Percentiles rank a stretch among this genome's conserved stretches.
Evolutionary conservation across 768 basidiomycete species (phyloP).

Genomic region (Rhodotorula graminis): DNA sequence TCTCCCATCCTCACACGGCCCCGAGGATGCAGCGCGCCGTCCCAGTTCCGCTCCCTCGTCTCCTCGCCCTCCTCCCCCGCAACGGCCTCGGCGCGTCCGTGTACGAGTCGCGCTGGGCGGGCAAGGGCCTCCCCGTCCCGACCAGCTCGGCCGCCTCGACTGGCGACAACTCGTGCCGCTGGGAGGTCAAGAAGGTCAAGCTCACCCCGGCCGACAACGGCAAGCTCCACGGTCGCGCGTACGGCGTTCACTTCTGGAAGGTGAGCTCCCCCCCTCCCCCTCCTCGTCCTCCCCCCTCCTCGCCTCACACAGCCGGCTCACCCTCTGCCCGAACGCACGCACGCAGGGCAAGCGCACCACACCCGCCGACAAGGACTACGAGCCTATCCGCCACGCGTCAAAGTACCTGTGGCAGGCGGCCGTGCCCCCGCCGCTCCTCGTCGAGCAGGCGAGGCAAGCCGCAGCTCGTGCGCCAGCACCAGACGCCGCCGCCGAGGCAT

Average conservation of each 20-base stretch:
- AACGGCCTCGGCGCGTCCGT: slow-evolving; percentile 24
- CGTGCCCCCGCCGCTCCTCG: slow-evolving; percentile 14
- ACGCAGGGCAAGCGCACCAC: slow-evolving; percentile 25
- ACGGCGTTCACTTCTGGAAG: slow-evolving; percentile 25
- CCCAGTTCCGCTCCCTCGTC: slow-evolving; percentile 1
- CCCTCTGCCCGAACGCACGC: not conserved
- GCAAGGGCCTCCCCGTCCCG: slow-evolving; percentile 26
- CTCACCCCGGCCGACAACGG: not conserved
- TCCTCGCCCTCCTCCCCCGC: slow-evolving; percentile 19
- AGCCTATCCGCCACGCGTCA: slow-evolving; percentile 14
- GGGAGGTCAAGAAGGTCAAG: slow-evolving; percentile 21
- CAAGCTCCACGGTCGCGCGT: not conserved
- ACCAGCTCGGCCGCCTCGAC: not conserved
- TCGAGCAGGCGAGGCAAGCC: not conserved
- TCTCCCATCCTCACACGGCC: not conserved
- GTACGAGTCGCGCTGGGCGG: slow-evolving; percentile 16
- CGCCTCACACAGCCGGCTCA: not conserved
- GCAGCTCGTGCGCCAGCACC: not conserved
- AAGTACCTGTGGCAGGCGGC: slow-evolving; percentile 25
- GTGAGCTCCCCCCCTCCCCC: slow-evolving; percentile 3
- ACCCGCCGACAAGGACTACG: slow-evolving; percentile 14
- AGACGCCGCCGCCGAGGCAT: not conserved
- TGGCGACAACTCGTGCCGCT: slow-evolving; percentile 10
- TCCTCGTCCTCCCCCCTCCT: not conserved
- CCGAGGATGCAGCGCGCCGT: not conserved